Percentiles rank a stretch among this genome's conserved stretches.
phyloP scores from a whole-genome alignment of 257 asterid species.

The Forsythia suspensa region DNA sequence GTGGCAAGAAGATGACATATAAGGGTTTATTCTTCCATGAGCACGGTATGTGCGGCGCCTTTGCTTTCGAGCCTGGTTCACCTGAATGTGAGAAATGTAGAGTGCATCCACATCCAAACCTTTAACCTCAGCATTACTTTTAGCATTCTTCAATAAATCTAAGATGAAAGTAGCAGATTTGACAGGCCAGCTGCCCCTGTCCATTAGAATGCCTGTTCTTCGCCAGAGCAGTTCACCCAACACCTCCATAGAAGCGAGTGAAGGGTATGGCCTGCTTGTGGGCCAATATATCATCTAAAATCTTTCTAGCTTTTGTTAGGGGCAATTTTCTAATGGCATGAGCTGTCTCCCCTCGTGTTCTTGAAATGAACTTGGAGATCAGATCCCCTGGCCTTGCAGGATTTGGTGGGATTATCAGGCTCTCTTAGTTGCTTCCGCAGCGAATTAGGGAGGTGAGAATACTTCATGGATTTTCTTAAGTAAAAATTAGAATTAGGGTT shows the following conservation, averaged over 20 bases:
- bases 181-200: constrained; percentile 75
- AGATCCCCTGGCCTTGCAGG: constrained; percentile 60
- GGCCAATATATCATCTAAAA: constrained; percentile 60
- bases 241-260: constrained; percentile 33
- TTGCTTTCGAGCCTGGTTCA: no score
- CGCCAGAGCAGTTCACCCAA: constrained; percentile 75
- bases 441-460: no score
- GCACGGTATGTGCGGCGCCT: no score
- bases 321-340: constrained; percentile 71
- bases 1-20: constrained; percentile 77
- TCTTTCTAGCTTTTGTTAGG: constrained; percentile 56
- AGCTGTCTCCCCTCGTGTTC: constrained; percentile 76
- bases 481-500: no score
- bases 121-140: constrained; percentile 47
- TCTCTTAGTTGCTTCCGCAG: no score
- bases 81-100: no score
- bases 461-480: no score
- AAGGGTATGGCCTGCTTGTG: constrained; percentile 68
- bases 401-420: no score
- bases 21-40: no score
- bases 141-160: constrained; percentile 72
- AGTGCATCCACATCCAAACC: no score
- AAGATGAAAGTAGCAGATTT: constrained; percentile 65
- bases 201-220: constrained; percentile 71
- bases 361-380: constrained; percentile 61